phyloP scores from a whole-genome alignment of 2,329 filamentous ascomycete genomes.

The Westerdykella aurantiaca region DNA sequence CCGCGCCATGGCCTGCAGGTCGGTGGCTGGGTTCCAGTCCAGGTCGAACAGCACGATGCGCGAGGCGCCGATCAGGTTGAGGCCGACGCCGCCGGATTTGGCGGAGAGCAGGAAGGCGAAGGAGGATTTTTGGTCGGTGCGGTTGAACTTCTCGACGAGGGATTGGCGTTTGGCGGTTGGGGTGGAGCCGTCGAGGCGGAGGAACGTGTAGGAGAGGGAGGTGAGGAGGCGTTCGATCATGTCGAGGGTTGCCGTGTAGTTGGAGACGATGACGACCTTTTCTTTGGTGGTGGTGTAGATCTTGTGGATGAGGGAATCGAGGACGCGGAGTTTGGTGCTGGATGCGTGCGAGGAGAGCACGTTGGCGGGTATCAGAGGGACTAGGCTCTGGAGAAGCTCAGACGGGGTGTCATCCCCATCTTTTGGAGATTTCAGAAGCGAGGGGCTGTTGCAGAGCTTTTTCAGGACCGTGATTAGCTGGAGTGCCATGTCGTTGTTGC shows the following conservation, averaged over 20 bases:
- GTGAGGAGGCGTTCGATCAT: slow-evolving; percentile 58
- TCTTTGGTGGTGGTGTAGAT: slow-evolving; percentile 58
- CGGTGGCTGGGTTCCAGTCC: slow-evolving; percentile 71
- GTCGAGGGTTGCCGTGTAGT: slow-evolving; percentile 67
- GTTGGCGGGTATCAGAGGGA: slow-evolving; percentile 51
- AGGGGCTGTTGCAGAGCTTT: slow-evolving; percentile 68
- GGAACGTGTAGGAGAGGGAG: slow-evolving; percentile 55
- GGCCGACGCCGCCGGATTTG: slow-evolving; percentile 63
- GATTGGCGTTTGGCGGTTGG: slow-evolving; percentile 59
- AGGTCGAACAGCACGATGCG: slow-evolving; percentile 66
- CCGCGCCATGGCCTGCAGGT: slow-evolving; percentile 68
- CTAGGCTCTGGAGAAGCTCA: slow-evolving; percentile 38
- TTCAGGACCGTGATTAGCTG: slow-evolving; percentile 68
- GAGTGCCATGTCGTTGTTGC: slow-evolving; percentile 57
- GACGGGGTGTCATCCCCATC: slow-evolving; percentile 44
- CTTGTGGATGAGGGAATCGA: slow-evolving; percentile 59
- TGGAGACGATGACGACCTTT: slow-evolving; percentile 70
- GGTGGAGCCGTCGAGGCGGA: slow-evolving; percentile 65
- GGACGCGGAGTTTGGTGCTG: slow-evolving; percentile 61
- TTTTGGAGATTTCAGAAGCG: slow-evolving; percentile 51
- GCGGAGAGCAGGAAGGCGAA: slow-evolving; percentile 69
- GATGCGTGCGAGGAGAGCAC: slow-evolving; percentile 53
- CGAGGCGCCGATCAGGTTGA: slow-evolving; percentile 66
- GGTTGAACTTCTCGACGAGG: slow-evolving; percentile 66
- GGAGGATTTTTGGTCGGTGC: slow-evolving; percentile 47